Evolutionary conservation across 345 rosid species (phyloP), one percentile per base, ranked within the genome.

Genomic region (Brassica juncea): DNA sequence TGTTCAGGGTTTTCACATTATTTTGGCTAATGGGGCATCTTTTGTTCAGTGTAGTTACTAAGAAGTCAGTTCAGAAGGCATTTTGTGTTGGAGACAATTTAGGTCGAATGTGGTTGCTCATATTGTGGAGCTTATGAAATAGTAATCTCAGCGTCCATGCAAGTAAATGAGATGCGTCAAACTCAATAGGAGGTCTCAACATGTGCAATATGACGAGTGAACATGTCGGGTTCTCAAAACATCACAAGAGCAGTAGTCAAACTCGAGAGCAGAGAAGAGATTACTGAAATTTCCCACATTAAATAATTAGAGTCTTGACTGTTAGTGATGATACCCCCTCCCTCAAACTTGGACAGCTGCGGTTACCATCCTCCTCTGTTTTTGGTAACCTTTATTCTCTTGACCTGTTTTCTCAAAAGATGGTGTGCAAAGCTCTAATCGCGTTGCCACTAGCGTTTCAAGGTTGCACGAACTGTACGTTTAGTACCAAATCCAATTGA

Each of bases 401-500:
- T 89, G 89, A 83, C 90, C 94, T 1, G 69, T 69, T 68, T 83
- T 86, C 6, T 86, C 87, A 1, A 86, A 89, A 67, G 93, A 91
- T 14, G 94, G 95, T 1, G 96, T 90, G 87, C 98, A 94, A 4
- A 93, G 90, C 86, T 94, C 98, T 47, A 19, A 94, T 92, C 1
- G 99, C 90, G 80, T 94, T 57, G 98, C 97, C 31, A 89, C 87
- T 71, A 94, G 82, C 76, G 92, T 92, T 80, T 94, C 98, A 1
- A 96, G 99, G 84, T 94, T 94, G 85, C 98, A 94, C 3, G 98
- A 94, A 80, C 92, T 94, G 81, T 92, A 94, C 68, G 97, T 94
- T 75, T 60, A 54, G 35, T 61, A 59, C 9, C 28, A 19, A 42
- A 6, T 21, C 69, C 37, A 21, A 60, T 2, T 49, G 21, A 55